phyloP scores from a whole-genome alignment of 257 asterid genomes.

The Solanum virginianum region DNA sequence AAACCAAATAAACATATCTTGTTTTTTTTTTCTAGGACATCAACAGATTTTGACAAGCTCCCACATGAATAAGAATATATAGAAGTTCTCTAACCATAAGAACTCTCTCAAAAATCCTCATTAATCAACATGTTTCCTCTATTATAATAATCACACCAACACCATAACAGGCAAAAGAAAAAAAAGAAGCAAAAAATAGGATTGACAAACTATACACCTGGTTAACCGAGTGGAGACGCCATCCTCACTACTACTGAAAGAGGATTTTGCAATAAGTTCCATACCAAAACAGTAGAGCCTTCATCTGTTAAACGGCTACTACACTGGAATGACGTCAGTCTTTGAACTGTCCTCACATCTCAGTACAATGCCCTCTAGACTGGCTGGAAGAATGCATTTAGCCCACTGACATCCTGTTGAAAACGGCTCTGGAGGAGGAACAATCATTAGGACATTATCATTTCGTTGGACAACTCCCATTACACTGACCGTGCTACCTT shows the following conservation, averaged over 20 bases:
- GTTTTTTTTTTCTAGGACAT: background rate
- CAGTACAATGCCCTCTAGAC: conserved; percentile 64
- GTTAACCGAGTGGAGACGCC: background rate
- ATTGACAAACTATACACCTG: background rate
- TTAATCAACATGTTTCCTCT: background rate
- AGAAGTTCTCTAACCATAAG: background rate
- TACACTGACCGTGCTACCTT: conserved; percentile 77
- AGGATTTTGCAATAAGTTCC: background rate
- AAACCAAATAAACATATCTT: background rate
- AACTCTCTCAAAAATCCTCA: background rate
- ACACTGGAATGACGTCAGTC: conserved; percentile 75
- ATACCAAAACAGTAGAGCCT: background rate
- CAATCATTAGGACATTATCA: conserved; percentile 76
- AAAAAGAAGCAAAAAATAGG: background rate
- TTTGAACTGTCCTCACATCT: conserved; percentile 59
- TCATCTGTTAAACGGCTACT: background rate
- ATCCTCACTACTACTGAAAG: background rate
- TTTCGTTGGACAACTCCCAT: conserved; percentile 85
- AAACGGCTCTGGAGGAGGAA: conserved; percentile 52
- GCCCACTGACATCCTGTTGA: conserved; percentile 85
- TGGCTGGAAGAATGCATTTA: conserved; percentile 63
- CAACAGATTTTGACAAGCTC: background rate
- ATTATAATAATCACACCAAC: background rate
- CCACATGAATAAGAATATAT: background rate
- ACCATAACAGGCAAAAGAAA: background rate